phyloP scores from a whole-genome alignment of 805 yeast genomes.

The Metschnikowia colocasiae region DNA sequence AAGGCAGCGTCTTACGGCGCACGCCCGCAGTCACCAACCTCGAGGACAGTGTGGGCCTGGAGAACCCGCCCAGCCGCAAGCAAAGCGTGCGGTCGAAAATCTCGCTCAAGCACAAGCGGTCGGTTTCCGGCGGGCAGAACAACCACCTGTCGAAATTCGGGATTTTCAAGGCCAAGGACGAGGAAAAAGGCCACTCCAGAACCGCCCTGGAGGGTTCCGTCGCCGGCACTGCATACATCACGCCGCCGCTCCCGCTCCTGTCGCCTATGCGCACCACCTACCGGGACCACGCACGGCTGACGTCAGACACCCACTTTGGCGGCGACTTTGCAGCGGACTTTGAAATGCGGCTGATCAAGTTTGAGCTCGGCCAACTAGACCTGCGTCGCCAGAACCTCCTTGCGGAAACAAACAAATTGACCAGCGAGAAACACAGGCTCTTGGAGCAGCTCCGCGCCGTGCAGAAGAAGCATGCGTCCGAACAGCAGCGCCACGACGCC shows the following conservation, averaged over 20 bases:
- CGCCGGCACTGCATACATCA: slow-evolving; percentile 29
- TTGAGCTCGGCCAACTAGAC: slow-evolving; percentile 39
- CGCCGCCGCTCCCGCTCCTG: slow-evolving; percentile 43
- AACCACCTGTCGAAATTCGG: slow-evolving; percentile 29
- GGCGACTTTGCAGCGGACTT: slow-evolving; percentile 19
- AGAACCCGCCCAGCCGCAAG: slow-evolving; percentile 23
- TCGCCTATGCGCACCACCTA: slow-evolving; percentile 20
- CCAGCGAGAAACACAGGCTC: slow-evolving; percentile 27
- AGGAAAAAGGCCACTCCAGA: slow-evolving; percentile 33
- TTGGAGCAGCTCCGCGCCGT: slow-evolving; percentile 37
- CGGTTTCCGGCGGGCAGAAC: slow-evolving; percentile 34
- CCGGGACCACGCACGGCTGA: slow-evolving; percentile 37
- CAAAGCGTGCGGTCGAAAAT: slow-evolving; percentile 30
- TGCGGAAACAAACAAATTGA: slow-evolving; percentile 25
- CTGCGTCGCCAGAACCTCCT: slow-evolving; percentile 21
- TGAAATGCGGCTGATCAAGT: slow-evolving; percentile 34
- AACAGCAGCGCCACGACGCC: slow-evolving; percentile 41
- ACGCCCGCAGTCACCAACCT: slow-evolving; percentile 30
- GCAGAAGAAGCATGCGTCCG: slow-evolving; percentile 38
- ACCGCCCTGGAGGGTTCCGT: slow-evolving; percentile 40
- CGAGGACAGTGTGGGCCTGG: slow-evolving; percentile 21
- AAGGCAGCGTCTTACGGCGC: slow-evolving; percentile 25
- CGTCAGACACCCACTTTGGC: slow-evolving; percentile 40
- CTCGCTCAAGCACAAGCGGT: slow-evolving; percentile 39
- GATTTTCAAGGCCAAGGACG: slow-evolving; percentile 30